phyloP scores from a whole-genome alignment of 2,329 filamentous ascomycete genomes.

The Aureobasidium sp. region DNA sequence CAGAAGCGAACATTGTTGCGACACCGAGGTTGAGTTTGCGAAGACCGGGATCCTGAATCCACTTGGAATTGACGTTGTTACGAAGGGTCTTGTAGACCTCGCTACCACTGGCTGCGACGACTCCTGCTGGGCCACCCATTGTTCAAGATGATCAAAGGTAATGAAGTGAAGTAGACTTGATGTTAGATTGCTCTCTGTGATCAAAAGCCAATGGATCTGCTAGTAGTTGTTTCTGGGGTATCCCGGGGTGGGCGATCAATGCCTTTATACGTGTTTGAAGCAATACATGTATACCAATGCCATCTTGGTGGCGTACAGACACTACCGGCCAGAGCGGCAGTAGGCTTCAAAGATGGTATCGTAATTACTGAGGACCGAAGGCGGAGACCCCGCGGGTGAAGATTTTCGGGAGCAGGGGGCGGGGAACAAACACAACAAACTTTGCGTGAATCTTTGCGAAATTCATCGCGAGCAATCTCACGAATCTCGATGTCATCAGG shows the following conservation, averaged over 20 bases:
- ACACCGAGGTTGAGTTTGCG: slow-evolving; percentile 20
- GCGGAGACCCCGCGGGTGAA: neutral
- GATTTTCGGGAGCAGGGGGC: neutral
- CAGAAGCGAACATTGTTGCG: slow-evolving; percentile 21
- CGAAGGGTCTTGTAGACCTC: slow-evolving; percentile 19
- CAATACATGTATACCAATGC: neutral
- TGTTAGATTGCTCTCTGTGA: neutral
- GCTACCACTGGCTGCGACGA: slow-evolving; percentile 11
- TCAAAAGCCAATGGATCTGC: neutral
- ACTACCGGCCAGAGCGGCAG: neutral
- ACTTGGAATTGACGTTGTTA: slow-evolving; percentile 20
- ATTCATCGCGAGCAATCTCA: neutral
- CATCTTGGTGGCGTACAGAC: neutral
- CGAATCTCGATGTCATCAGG: neutral
- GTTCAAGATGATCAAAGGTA: neutral
- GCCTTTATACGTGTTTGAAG: neutral
- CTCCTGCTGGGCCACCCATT: slow-evolving; percentile 12
- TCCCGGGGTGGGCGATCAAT: neutral
- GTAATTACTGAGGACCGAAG: neutral
- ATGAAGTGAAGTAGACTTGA: neutral
- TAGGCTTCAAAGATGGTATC: neutral
- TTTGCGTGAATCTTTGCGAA: neutral
- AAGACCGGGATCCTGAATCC: slow-evolving; percentile 21
- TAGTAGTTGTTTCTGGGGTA: neutral
- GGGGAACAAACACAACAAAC: neutral